Evolutionary conservation across 2,329 filamentous ascomycete species (phyloP), one percentile per base, ranked within the genome.

Genomic region (Colletotrichum tropicicola): DNA sequence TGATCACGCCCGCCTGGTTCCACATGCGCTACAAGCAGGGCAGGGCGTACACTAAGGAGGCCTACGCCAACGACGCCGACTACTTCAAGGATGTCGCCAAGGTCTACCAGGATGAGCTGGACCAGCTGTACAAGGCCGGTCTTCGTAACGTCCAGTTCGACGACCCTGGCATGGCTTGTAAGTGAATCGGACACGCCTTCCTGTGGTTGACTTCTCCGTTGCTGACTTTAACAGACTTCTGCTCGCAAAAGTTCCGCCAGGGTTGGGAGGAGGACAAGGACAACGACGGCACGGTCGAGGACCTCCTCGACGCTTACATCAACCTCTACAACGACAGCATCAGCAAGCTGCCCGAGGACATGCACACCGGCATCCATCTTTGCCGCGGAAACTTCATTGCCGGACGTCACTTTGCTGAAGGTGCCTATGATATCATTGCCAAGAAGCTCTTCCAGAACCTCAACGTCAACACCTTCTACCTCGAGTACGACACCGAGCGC

Each of bases 351-450:
- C 90, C 91, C 0, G 75, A 82, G 2, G 91, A 94, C 73, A 87
- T 94, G 82, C 91, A 93, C 76, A 85, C 92, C 3, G 92, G 92
- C 47, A 89, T 94, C 15, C 92, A 94, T 73, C 82, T 94, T 54
- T 94, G 92, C 83, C 85, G 85, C 8, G 85, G 85, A 51, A 91
- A 91, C 79, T 91, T 91, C 75, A 87, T 89, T 68, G 86, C 87
- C 58, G 87, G 86, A 19, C 83, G 88, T 27, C 87, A 90, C 77
- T 91, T 91, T 71, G 86, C 87, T 55, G 87, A 90, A 72, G 89
- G 89, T 25, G 85, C 85, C 21, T 91, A 91, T 75, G 89, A 91
- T 74, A 80, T 86, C 65, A 91, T 91, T 62, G 89, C 89, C 21
- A 82, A 86, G 73, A 90, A 88, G 78, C 83, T 91, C 8, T 91